These are phyloP conservation scores for Scheffersomyces stambukii DNA, from an alignment of 1,139 yeast genomes.

Conservation along the genomic window DNA sequence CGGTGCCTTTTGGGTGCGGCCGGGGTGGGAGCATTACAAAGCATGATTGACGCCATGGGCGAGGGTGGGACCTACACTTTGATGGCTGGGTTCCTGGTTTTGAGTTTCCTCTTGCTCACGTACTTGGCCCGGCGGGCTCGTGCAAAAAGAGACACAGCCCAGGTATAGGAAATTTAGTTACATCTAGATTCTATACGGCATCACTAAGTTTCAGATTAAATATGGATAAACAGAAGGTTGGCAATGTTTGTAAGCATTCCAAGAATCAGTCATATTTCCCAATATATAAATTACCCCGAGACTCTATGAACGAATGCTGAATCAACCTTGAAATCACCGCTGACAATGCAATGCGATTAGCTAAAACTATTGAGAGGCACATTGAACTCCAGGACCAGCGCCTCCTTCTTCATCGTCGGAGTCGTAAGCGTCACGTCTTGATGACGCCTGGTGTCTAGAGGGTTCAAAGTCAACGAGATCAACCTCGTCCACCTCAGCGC, in stretches of 20 bases:
- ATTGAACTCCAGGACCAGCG: slow-evolving; percentile 72
- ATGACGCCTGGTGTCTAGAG: slow-evolving; percentile 48
- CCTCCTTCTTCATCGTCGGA: slow-evolving; percentile 64
- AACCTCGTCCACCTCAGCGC: slow-evolving; percentile 78
- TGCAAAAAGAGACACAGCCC: slow-evolving; percentile 1
- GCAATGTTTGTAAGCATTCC: too few relatives aligned
- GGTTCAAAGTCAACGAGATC: slow-evolving; percentile 64
- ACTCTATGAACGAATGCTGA: too few relatives aligned
- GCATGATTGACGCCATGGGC: slow-evolving; percentile 17
- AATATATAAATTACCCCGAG: too few relatives aligned
- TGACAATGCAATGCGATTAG: too few relatives aligned
- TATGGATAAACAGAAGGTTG: too few relatives aligned
- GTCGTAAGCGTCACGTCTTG: slow-evolving; percentile 56
- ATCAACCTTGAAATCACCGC: too few relatives aligned
- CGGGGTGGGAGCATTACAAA: slow-evolving; percentile 19
- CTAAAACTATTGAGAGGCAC: slow-evolving; percentile 69
- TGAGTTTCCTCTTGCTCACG: slow-evolving; percentile 4
- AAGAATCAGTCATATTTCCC: too few relatives aligned
- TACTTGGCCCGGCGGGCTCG: slow-evolving; percentile 3
- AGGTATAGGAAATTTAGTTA: not conserved
- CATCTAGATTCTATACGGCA: too few relatives aligned
- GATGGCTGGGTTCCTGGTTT: slow-evolving; percentile 15
- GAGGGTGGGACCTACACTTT: slow-evolving; percentile 20
- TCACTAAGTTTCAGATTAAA: too few relatives aligned
- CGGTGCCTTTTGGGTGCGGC: slow-evolving; percentile 19